Evolutionary conservation across 2,329 filamentous ascomycete species (phyloP).

Genomic region (Endoconidiophora polonica): DNA sequence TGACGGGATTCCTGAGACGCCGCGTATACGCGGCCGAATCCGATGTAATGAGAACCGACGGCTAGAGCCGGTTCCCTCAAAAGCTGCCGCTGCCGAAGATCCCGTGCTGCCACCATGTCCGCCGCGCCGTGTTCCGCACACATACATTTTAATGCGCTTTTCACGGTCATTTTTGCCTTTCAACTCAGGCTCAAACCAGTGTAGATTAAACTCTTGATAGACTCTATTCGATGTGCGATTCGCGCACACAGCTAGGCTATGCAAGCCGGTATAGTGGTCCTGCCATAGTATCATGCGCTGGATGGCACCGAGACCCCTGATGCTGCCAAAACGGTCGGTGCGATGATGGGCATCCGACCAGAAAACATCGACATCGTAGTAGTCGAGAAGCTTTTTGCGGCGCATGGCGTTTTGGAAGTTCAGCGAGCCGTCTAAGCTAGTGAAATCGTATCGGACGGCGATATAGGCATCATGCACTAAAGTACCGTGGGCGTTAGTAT

Average conservation of each 20-base stretch:
- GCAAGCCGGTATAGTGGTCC: conserved; percentile 30
- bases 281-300: conserved; percentile 36
- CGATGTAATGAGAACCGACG: conserved; percentile 29
- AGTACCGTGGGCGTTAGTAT: conserved; percentile 25
- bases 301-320: conserved; percentile 33
- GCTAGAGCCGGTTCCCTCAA: conserved; percentile 25
- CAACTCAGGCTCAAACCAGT: conserved; percentile 30
- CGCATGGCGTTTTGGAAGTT: conserved; percentile 34
- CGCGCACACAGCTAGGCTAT: conserved; percentile 31
- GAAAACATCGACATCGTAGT: conserved; percentile 35
- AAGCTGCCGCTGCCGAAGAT: conserved; percentile 1
- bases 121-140: conserved; percentile 16
- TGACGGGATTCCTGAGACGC: conserved; percentile 12
- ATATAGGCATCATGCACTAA: conserved; percentile 32
- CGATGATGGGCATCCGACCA: conserved; percentile 34
- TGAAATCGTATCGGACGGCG: conserved; percentile 34
- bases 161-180: conserved; percentile 29
- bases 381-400: conserved; percentile 30
- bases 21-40: conserved; percentile 25
- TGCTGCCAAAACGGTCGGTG: conserved; percentile 32
- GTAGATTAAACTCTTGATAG: conserved; percentile 32
- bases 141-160: conserved; percentile 28
- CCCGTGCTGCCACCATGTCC: too few species aligned
- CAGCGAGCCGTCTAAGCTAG: conserved; percentile 28
- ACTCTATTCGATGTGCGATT: conserved; percentile 27